Base-by-base conservation (phyloP, 2,329 filamentous ascomycete genomes). In the Fusarium anthophilum region DNA sequence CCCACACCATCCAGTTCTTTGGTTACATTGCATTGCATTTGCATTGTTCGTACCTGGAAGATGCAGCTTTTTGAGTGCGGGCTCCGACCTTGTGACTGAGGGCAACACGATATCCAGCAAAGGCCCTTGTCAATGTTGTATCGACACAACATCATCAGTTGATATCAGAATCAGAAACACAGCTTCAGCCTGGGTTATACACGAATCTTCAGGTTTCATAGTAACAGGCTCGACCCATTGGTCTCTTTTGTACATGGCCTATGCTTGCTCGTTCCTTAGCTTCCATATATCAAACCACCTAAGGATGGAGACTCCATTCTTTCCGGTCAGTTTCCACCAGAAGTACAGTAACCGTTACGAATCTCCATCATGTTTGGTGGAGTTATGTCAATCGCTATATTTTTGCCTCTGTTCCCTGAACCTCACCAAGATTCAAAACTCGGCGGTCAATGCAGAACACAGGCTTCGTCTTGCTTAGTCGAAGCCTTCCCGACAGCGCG, bases 121-220 rank as follows among this genome's bases (percentile, higher is more conserved):
- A 15, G 38, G 38, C 61, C 70, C 63, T 43, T 30, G 41, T 68
- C 58, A 53, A 32, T 47, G 63, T 66, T 41, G 50, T 66, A 73
- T 70, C 72, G 44, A 51, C 61, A 66, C 67, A 58, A 51, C 39
- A 67, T 63, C 63, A 65, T 64, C 65, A 43, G 63, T 54, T 61
- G 62, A 63, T 63, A 68, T 63, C 58, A 26, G 63, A 73, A 72
- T 55, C 59, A 41, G 66, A 75, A 72, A 58, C 62, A 38, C 45
- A 51, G 30, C 41, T 64, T 66, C 65, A 55, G 56, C 56, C 62
- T 63, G 59, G 43, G 30, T 41, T 60, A 59, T 63, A 70, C 51
- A 53, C 66, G 66, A 70, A 54, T 70, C 59, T 67, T 38, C 71
- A 67, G 48, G 75, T 75, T 77, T 75, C 72, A 74, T 48, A 48